Evolutionary conservation across 208 protist species (phyloP).

Genomic region (Leishmania tropica): DNA sequence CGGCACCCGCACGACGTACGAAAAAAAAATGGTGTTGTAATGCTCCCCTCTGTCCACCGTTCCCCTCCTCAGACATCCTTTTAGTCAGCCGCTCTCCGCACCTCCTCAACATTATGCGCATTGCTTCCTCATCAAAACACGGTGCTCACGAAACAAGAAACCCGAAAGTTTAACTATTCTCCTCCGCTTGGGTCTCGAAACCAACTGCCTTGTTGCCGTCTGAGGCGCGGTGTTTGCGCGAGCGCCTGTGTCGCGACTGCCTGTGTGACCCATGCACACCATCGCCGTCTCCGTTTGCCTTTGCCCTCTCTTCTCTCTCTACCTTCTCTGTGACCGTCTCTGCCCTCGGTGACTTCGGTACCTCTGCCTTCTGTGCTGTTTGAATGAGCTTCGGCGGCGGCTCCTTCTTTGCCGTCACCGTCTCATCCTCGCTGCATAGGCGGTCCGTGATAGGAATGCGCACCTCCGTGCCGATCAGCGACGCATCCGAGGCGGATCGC

Average conservation of each 20-base stretch:
- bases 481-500: constrained; percentile 27
- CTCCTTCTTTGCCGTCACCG: neutral
- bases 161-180: constrained; percentile 2
- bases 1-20: neutral
- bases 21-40: neutral
- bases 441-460: constrained; percentile 28
- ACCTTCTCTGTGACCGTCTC: neutral
- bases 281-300: neutral
- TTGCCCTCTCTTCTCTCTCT: neutral
- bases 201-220: neutral
- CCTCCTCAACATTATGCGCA: neutral
- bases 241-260: neutral
- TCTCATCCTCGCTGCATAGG: constrained; percentile 1
- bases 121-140: neutral
- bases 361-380: neutral
- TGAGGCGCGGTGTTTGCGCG: neutral
- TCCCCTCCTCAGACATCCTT: neutral
- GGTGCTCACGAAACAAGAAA: neutral
- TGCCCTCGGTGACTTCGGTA: neutral
- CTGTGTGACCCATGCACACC: neutral
- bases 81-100: neutral
- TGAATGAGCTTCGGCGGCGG: neutral
- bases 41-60: neutral
- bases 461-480: constrained; percentile 38
- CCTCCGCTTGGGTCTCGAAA: neutral